Evolutionary conservation across 441 rosid genomes (phyloP), one percentile per base, ranked within the genome.

Genomic region (Dalechampia spathulata): DNA sequence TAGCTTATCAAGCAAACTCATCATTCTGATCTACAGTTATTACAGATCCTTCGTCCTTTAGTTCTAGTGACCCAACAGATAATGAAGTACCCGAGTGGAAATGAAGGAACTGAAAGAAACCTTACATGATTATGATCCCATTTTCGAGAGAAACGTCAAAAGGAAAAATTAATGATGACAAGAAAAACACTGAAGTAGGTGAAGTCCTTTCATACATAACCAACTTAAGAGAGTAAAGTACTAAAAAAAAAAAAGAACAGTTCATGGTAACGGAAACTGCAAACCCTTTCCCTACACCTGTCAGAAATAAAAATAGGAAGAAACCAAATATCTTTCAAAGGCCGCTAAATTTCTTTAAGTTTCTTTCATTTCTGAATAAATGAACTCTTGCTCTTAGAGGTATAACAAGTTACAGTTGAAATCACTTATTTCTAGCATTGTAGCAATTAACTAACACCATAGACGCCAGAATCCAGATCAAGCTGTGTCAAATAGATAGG

Each of bases 221-320:
- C 37, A 44, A n/a, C n/a, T n/a, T n/a, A n/a, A n/a, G n/a, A n/a
- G 15, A 43, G 19, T 8, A 9, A 5, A 7, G 8, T 5, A 28
- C 15, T n/a, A 48, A 38, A 36, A 37, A 51, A 52, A 38, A 14
- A 9, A 38, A 26, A 8, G 13, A n/a, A n/a, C n/a, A n/a, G n/a
- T n/a, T n/a, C n/a, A n/a, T n/a, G 21, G 45, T 17, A 22, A 50
- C 19, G 17, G 36, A 14, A 48, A 49, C 55, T 59, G 39, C 48
- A 16, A 3, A 37, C 16, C 45, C 38, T 5, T 26, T 38, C 48
- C 14, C 37, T 19, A 2, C 38, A 14, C 14, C 2, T 20, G 7
- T 3, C 3, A 25, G 19, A 58, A 13, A 37, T 21, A 36, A 37
- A n/a, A 36, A 15, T 3, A 5, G 12, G 3, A 22, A 30, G 14